Percentiles rank a stretch among this genome's conserved stretches.
phyloP scores from a whole-genome alignment of 1,284 basidiomycete genomes.

The Golubevia sp. region DNA sequence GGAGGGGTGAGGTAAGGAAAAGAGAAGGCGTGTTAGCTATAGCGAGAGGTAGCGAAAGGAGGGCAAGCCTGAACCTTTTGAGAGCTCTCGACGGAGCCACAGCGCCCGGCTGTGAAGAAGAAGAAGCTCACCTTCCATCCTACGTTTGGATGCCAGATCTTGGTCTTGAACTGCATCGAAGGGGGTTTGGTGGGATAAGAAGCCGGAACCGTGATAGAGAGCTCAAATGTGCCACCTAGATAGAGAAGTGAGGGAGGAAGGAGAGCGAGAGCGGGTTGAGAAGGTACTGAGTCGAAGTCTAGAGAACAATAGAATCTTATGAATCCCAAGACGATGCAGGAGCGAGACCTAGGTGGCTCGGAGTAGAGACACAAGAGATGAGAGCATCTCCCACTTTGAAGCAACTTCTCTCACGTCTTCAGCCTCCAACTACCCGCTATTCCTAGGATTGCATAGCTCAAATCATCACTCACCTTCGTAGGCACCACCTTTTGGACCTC shows the following conservation, averaged over 20 bases:
- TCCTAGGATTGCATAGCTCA: no score
- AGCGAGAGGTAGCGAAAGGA: no score
- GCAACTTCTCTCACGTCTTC: no score
- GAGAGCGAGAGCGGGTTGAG: no score
- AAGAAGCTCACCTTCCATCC: constrained; percentile 34
- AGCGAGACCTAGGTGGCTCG: no score
- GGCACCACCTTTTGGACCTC: constrained; percentile 19
- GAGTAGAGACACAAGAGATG: not conserved
- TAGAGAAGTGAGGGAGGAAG: not conserved
- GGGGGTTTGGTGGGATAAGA: constrained; percentile 57
- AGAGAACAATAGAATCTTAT: no score
- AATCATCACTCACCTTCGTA: constrained; percentile 24
- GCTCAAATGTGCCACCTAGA: constrained; percentile 29
- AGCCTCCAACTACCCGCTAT: no score
- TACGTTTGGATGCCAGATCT: constrained; percentile 57
- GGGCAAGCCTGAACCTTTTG: no score
- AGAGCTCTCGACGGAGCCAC: no score
- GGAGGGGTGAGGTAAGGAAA: no score
- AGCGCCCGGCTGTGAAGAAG: no score
- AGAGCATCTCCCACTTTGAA: not conserved
- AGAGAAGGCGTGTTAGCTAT: not conserved
- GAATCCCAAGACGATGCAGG: no score
- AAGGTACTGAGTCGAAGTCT: not conserved
- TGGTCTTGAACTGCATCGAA: constrained; percentile 35
- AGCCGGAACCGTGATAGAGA: constrained; percentile 33